phyloP scores from a whole-genome alignment of 2,329 filamentous ascomycete genomes.

The Clarireedia homoeocarpa region DNA sequence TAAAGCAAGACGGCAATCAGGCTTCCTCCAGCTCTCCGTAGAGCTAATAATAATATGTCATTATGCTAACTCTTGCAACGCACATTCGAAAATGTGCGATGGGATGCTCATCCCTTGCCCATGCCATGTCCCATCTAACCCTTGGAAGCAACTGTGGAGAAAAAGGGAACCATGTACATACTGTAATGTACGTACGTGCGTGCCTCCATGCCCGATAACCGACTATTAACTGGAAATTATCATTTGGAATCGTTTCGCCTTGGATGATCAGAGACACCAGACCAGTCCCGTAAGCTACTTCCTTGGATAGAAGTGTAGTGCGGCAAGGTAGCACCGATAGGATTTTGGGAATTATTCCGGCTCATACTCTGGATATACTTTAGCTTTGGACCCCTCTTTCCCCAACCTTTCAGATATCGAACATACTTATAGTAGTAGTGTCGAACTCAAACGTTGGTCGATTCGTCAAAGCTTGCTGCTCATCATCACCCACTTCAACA shows the following conservation, averaged over 20 bases:
- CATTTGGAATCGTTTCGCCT: not conserved
- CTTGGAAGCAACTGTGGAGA: not conserved
- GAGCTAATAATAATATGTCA: not conserved
- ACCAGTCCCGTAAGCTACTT: no score
- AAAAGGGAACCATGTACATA: constrained; percentile 6
- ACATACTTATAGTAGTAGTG: constrained; percentile 2
- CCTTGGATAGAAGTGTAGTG: no score
- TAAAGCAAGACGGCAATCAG: not conserved
- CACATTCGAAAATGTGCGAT: not conserved
- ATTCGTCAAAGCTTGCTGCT: constrained; percentile 6
- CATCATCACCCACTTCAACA: constrained; percentile 1
- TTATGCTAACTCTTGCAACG: not conserved
- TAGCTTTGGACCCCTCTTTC: constrained; percentile 9
- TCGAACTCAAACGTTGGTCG: constrained; percentile 5
- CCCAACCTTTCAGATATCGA: constrained; percentile 1
- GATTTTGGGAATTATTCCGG: constrained; percentile 4
- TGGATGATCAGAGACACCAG: no score
- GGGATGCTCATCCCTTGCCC: not conserved
- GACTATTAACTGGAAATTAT: constrained; percentile 3
- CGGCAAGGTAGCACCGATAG: not conserved
- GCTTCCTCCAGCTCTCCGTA: not conserved
- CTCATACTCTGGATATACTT: constrained; percentile 4
- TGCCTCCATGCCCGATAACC: constrained; percentile 6
- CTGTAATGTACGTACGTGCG: constrained; percentile 6
- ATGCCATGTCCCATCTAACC: not conserved